Evolutionary conservation across 768 basidiomycete species (phyloP), one percentile per base, ranked within the genome.

Genomic region (Termitomyces titanicus): DNA sequence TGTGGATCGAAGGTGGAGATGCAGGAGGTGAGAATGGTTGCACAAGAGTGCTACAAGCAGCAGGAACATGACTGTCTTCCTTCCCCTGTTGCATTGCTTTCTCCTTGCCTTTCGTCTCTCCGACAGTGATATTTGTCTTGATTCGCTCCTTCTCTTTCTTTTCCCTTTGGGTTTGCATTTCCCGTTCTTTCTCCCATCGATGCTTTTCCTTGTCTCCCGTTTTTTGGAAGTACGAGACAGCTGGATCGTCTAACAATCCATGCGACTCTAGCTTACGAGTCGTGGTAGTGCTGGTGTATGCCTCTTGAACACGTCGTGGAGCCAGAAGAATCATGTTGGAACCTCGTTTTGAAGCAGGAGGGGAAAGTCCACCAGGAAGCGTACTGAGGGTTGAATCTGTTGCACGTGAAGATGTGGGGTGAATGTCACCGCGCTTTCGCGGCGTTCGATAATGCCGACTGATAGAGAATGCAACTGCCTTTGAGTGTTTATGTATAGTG

Each of bases 401-500:
- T 33, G 43, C 22, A 25, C 53, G 43, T 12, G 60, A 55, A 34
- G 54, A 46, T 10, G 54, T 51, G 45, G 56, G 38, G 59, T 60
- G 56, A 56, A 58, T 55, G 66, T 65, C 55, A 42, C 51, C 43
- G 27, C 47, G 55, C 35, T 44, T 56, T 49, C 62, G 51, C n/a
- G 60, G 56, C 43, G 61, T 48, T 37, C 62, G 56, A 47, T 86
- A 83, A 53, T 82, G 80, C 24, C 91, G 82, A 68, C 86, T 85
- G 46, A 93, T 81, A 0, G 90, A 91, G 69, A 91, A 92, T 0
- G 88, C 91, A 29, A 81, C 71, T 3, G 87, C 86, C 52, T 87
- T 83, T 1, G 91, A 89, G 65, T 93, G 91, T 61, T 89, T 89
- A 69, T 93, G 92, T 31, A 93, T 82, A 51, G 87, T 84, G 33